Conservation (phyloP, 306 rosid species). For the Morella rubra region DNA sequence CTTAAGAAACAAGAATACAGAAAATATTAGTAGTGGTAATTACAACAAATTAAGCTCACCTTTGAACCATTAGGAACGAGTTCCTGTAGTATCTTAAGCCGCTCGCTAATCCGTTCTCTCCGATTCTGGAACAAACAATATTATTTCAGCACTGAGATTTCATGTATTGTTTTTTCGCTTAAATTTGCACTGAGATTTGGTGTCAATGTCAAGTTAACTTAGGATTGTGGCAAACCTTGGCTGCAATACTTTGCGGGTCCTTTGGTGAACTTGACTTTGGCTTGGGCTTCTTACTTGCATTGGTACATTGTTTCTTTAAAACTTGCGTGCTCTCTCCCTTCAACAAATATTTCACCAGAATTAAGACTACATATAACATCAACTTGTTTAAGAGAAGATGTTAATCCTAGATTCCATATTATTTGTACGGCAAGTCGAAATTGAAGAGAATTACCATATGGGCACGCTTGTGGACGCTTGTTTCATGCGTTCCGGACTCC, state of each 20-base stretch:
- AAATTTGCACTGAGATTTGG: slow-evolving; percentile 2
- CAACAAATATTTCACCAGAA: slow-evolving; percentile 9
- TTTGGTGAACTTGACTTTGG: slow-evolving; percentile 55
- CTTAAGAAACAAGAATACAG: slow-evolving; percentile 10
- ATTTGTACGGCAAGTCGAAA: neutral
- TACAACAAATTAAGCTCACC: slow-evolving; percentile 32
- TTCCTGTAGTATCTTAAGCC: slow-evolving; percentile 78
- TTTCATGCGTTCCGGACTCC: slow-evolving; percentile 37
- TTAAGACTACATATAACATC: neutral
- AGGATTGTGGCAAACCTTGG: slow-evolving; percentile 65
- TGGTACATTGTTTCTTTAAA: slow-evolving; percentile 57
- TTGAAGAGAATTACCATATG: slow-evolving; percentile 38
- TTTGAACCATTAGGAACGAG: slow-evolving; percentile 90
- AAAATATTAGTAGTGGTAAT: neutral
- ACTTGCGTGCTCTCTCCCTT: slow-evolving; percentile 55
- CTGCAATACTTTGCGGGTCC: slow-evolving; percentile 91
- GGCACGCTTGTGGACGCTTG: slow-evolving; percentile 47
- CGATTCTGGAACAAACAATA: slow-evolving; percentile 69
- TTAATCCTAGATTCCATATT: no score
- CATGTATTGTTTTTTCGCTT: slow-evolving; percentile 13
- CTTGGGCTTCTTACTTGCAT: slow-evolving; percentile 46
- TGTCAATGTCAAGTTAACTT: slow-evolving; percentile 15
- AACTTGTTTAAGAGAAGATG: neutral
- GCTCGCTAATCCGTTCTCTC: slow-evolving; percentile 91
- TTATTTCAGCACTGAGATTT: slow-evolving; percentile 32